phyloP scores from a whole-genome alignment of 2,329 filamentous ascomycete genomes.

The Botrytis byssoidea region DNA sequence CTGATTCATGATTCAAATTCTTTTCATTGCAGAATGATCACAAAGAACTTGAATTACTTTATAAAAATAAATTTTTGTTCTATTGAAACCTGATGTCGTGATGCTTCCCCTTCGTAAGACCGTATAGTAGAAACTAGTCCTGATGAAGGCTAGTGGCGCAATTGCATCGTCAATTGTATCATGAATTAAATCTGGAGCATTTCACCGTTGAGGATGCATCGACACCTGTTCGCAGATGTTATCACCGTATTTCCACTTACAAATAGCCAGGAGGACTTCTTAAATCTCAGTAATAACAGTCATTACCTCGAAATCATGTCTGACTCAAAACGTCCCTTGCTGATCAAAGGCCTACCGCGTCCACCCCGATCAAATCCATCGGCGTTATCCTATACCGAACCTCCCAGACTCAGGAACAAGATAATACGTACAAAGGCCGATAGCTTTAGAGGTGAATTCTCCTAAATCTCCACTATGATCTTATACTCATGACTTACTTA shows the following conservation, averaged over 20 bases:
- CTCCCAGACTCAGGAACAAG: conserved; percentile 27
- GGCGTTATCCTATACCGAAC: conserved; percentile 28
- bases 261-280: not conserved
- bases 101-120: too few relatives aligned
- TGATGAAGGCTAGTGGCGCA: not conserved
- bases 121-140: not conserved
- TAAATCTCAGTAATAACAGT: too few relatives aligned
- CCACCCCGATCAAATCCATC: conserved; percentile 23
- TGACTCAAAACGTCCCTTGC: conserved; percentile 21
- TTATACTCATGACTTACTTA: not conserved
- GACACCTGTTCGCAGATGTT: not conserved
- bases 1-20: not conserved
- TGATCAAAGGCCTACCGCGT: conserved; percentile 26
- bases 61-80: not conserved
- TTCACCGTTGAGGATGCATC: not conserved
- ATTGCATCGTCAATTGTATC: not conserved
- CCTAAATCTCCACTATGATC: too few relatives aligned
- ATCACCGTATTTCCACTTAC: not conserved
- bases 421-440: conserved; percentile 13
- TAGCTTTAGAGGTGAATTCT: not conserved
- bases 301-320: not conserved
- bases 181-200: not conserved
- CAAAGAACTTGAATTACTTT: not conserved
- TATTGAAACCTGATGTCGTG: not conserved
- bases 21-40: not conserved